Evolutionary conservation across 2,329 filamentous ascomycete genomes (phyloP), one percentile per base, ranked within the genome.

Genomic region (Aspergillus sp.): DNA sequence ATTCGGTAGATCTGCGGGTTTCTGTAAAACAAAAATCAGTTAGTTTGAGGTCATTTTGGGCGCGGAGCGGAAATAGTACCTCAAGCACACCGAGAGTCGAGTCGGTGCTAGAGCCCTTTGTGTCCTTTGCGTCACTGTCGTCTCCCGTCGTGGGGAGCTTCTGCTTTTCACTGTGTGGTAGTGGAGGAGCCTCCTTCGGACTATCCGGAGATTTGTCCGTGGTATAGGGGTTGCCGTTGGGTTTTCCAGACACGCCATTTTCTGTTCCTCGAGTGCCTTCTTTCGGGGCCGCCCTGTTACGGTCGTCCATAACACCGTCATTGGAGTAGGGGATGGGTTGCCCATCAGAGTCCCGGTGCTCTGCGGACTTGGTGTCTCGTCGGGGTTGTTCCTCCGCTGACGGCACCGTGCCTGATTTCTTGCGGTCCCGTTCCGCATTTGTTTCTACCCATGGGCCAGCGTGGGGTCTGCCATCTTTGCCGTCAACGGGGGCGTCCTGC

Each of bases 261-360:
- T 93, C 90, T 2, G 90, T 96, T 40, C 93, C 93, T 4, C 89
- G 90, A 2, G 91, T 96, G 47, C 93, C 93, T 72, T 92, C 84
- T 71, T 92, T 93, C 4, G 93, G 91, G 41, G 85, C 83, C 39
- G 83, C 77, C 64, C 91, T 82, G 70, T 89, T 84, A 62, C 89
- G 90, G 73, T 97, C 93, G 70, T 96, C 90, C 93, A 97, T 97
- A 58, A 97, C 91, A 41, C 93, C 91, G 71, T 96, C 83, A 59
- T 86, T 83, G 37, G 80, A 82, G 60, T 82, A 76, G 3, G 83
- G 81, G 24, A 84, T 79, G 40, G 66, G 54, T 37, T 70, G 68
- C 9, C 75, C 75, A 55, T 73, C 71, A n/a, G 56, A 77, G 68
- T 65, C 86, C 65, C 71, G 51, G 57, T 73, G 74, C 24, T 66